Evolutionary conservation across 2,329 filamentous ascomycete species (phyloP).

Genomic region (Trichocomaceae sp.): DNA sequence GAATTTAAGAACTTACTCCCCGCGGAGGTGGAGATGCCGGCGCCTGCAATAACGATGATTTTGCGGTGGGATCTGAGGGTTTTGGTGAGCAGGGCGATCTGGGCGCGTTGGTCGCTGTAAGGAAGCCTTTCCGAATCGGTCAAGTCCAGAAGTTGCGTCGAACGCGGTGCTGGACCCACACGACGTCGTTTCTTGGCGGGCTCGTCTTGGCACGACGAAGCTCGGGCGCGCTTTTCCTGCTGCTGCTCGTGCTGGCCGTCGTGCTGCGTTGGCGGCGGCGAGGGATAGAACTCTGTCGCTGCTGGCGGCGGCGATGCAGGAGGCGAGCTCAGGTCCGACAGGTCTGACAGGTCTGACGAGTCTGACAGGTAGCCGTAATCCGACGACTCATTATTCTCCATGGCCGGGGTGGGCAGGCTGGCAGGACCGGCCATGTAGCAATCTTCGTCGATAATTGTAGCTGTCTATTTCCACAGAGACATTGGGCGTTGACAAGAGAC

Average conservation of each 20-base stretch:
- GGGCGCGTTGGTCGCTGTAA: slow-evolving; percentile 48
- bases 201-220: slow-evolving; percentile 48
- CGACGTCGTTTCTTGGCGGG: slow-evolving; percentile 72
- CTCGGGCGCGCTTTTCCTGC: slow-evolving; percentile 25
- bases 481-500: background rate
- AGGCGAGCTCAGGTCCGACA: slow-evolving; percentile 38
- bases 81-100: slow-evolving; percentile 64
- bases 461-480: background rate
- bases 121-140: slow-evolving; percentile 26
- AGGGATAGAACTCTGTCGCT: slow-evolving; percentile 34
- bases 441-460: background rate
- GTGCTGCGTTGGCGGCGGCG: slow-evolving; percentile 38
- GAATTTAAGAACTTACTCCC: slow-evolving; percentile 56
- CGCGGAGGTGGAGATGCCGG: slow-evolving; percentile 93
- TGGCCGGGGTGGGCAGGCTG: slow-evolving; percentile 9
- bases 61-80: slow-evolving; percentile 84
- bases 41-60: slow-evolving; percentile 92
- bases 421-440: slow-evolving; percentile 8
- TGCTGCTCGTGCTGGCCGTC: slow-evolving; percentile 13
- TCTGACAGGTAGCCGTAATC: slow-evolving; percentile 20
- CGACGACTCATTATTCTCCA: slow-evolving; percentile 9
- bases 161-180: slow-evolving; percentile 59
- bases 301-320: slow-evolving; percentile 35
- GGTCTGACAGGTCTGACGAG: slow-evolving; percentile 33
- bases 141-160: slow-evolving; percentile 76